phyloP scores from a whole-genome alignment of 164 flowering plant species.

The Macadamia tetraphylla region DNA sequence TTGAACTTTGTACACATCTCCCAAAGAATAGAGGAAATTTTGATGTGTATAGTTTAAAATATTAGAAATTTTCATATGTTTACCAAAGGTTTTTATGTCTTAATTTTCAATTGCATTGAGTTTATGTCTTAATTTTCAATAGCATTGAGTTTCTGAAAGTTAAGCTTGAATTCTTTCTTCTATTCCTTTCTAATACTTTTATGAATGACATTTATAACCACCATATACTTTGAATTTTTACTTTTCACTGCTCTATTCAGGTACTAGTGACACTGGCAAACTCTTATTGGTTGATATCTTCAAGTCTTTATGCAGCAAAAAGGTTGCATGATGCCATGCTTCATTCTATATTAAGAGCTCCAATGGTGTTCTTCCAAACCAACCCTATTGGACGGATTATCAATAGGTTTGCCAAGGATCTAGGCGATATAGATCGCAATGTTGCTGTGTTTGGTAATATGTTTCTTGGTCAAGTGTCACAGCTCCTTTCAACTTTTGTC shows the following conservation, averaged over 20 bases:
- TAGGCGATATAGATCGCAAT: conserved; percentile 87
- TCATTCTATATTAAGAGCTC: conserved; percentile 80
- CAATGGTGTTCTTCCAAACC: conserved; percentile 96
- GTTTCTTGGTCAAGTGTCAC: conserved; percentile 75
- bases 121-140: too few species aligned
- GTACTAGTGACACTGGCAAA: conserved; percentile 76
- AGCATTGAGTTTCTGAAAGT: too few species aligned
- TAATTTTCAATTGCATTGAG: too few species aligned
- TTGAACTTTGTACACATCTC: too few species aligned
- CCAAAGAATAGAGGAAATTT: too few species aligned
- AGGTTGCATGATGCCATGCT: conserved; percentile 94
- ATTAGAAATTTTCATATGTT: too few species aligned
- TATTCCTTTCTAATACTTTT: too few species aligned
- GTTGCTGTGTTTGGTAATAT: conserved; percentile 75
- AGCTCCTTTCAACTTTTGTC: conserved; percentile 91
- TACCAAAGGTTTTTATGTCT: too few species aligned
- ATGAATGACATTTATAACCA: neutral
- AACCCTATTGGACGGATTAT: conserved; percentile 94
- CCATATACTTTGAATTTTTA: conserved; percentile 8
- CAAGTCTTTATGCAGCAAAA: conserved; percentile 94
- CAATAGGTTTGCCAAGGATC: conserved; percentile 96
- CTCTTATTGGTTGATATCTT: conserved; percentile 84
- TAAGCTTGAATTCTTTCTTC: too few species aligned
- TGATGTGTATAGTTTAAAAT: too few species aligned
- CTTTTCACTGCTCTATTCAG: conserved; percentile 32